Conservation (phyloP, 1,139 yeast genomes). For the Geotrichum reessii region DNA sequence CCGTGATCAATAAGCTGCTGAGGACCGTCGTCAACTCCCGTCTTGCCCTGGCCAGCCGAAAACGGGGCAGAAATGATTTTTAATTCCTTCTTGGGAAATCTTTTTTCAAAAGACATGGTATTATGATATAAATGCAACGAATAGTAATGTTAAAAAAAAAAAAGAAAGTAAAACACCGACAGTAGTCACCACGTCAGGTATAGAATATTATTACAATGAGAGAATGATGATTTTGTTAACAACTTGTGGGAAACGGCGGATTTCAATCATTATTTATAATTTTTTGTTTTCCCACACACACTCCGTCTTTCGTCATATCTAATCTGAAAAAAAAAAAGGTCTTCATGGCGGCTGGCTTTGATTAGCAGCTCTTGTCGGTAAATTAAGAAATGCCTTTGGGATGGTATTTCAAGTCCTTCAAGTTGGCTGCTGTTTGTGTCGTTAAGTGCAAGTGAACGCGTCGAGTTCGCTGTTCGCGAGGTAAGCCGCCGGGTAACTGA, state of each 20-base stretch:
- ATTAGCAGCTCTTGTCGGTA: not conserved
- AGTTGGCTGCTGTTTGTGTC: not conserved
- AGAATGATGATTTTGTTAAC: not conserved
- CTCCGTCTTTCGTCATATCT: not conserved
- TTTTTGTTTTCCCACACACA: not conserved
- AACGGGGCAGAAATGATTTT: conserved; percentile 74
- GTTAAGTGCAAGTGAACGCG: conserved; percentile 19
- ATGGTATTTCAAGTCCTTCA: not conserved
- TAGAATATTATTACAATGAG: not conserved
- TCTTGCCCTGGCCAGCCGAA: conserved; percentile 93
- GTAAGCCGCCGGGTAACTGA: not conserved
- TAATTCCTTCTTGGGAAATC: conserved; percentile 23
- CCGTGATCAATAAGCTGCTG: conserved; percentile 69
- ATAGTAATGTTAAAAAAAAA: not conserved
- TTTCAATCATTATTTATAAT: not conserved
- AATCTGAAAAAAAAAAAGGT: not conserved
- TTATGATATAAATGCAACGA: not conserved
- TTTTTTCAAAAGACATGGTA: conserved; percentile 18
- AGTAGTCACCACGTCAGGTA: not conserved
- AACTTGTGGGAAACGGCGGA: not conserved
- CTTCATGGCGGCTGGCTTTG: not conserved
- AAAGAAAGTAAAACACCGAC: not conserved
- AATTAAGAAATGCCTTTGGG: not conserved
- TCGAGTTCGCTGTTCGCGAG: not conserved
- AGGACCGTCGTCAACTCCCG: conserved; percentile 95